phyloP scores from a whole-genome alignment of 345 rosid species.

The Populus deltoides region DNA sequence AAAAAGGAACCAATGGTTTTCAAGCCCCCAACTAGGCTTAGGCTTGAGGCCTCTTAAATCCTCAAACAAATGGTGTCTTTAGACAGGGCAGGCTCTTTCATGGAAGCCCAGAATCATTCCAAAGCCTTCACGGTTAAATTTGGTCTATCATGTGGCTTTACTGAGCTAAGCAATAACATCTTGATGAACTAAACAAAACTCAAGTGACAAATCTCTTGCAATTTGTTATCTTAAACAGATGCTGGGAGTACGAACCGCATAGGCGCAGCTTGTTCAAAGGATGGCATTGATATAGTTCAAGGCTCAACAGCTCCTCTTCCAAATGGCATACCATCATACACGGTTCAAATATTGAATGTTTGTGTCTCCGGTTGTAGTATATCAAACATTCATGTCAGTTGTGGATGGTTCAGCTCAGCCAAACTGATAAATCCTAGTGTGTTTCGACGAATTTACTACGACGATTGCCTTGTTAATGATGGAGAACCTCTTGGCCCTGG shows the following conservation, averaged over 20 bases:
- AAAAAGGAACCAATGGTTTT: too few species aligned
- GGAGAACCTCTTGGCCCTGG: constrained; percentile 57
- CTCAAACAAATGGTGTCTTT: too few species aligned
- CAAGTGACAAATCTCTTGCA: neutral
- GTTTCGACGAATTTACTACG: constrained; percentile 50
- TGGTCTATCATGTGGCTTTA: too few species aligned
- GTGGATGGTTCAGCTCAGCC: constrained; percentile 73
- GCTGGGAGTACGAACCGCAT: constrained; percentile 39
- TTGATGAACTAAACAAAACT: neutral
- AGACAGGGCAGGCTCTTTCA: too few species aligned
- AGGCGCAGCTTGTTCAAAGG: constrained; percentile 54
- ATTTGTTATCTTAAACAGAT: constrained; percentile 11
- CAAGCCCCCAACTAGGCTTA: too few species aligned
- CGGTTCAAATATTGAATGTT: constrained; percentile 47
- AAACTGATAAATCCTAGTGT: constrained; percentile 53
- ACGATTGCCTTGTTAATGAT: constrained; percentile 30
- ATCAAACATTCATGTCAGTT: constrained; percentile 60
- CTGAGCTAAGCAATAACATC: too few species aligned
- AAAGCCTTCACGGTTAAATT: too few species aligned
- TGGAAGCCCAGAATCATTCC: too few species aligned
- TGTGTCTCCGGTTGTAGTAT: constrained; percentile 58
- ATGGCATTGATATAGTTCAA: constrained; percentile 56
- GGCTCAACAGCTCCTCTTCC: constrained; percentile 56
- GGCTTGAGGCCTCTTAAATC: too few species aligned
- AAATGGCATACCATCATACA: constrained; percentile 60